Base-by-base conservation (phyloP, 352 stramenopile genomes). In the Pilasporangium apinafurcum region DNA sequence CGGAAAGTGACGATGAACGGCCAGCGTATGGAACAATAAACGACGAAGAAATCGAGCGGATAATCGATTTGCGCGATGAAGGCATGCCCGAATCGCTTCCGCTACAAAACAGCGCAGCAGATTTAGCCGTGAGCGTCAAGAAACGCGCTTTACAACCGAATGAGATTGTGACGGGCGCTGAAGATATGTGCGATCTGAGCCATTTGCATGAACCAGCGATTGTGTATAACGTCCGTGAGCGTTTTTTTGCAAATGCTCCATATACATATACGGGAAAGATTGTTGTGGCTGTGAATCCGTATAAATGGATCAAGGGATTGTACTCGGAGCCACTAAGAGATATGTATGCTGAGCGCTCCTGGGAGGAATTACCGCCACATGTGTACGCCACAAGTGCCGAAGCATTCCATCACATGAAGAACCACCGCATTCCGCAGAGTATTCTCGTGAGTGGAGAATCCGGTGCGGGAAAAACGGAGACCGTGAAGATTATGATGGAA, bases 241-340 rank as follows among this genome's bases (percentile, higher is more conserved):
- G 89, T 12, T 96, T 95, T 56, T 80, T 81, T 21, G 65, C 69
- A n/a, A 59, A 78, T 34, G 68, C 85, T 48, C 95, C 95, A 1
- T 99, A 98, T 71, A 98, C 95, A 31, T 96, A 96, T 56, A 97
- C 96, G 27, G 95, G 95, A 27, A 92, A 98, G 53, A 98, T 98
- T 64, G 83, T 98, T 20, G 86, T 99, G 32, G 94, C 95, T 1
- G 83, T 98, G 31, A 99, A 98, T 59, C 95, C 95, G 27, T 99
- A 98, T 54, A 75, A 79, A 31, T 95, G 86, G 84, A 75, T 96
- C 51, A 81, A 88, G 48, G 41, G 67, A 14, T 59, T 95, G 34
- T 96, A 97, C 62, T 79, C 71, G 7, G 72, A 95, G 31, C 65
- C 79, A 37, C 60, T 90, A 21, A 65, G 75, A 13, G 64, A 75